These are phyloP conservation scores for Populus davidiana DNA, from an alignment of 345 rosid species.

Conservation along the genomic window DNA sequence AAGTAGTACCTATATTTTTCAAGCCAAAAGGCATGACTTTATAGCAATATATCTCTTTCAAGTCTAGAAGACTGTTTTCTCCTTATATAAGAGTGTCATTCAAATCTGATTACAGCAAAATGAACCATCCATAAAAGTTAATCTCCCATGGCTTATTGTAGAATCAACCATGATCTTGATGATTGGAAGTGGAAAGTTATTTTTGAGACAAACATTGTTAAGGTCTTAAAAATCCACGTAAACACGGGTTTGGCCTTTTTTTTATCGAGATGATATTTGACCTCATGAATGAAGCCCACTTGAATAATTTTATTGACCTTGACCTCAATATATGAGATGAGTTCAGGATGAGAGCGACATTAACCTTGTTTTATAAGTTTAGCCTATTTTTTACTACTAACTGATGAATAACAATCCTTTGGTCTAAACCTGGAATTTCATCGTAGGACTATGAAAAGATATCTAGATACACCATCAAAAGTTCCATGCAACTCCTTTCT, in stretches of 20 bases:
- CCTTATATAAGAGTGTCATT: neutral
- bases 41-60: neutral
- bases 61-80: too few relatives aligned
- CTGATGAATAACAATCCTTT: neutral
- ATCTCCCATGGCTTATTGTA: too few relatives aligned
- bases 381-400: too few relatives aligned
- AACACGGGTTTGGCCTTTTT: too few relatives aligned
- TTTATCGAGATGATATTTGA: too few relatives aligned
- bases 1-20: neutral
- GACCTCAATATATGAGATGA: too few relatives aligned
- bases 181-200: neutral
- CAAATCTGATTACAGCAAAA: neutral
- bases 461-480: neutral
- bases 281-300: too few relatives aligned
- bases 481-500: neutral
- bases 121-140: neutral
- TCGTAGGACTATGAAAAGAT: neutral
- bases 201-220: neutral
- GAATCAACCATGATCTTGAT: neutral
- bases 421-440: neutral
- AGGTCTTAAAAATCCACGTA: too few relatives aligned
- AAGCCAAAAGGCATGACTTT: constrained; percentile 4
- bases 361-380: too few relatives aligned
- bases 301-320: too few relatives aligned
- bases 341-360: too few relatives aligned